These are phyloP conservation scores for Rhodosporidiobolus sp. DNA, from an alignment of 768 basidiomycete genomes.

Conservation along the genomic window DNA sequence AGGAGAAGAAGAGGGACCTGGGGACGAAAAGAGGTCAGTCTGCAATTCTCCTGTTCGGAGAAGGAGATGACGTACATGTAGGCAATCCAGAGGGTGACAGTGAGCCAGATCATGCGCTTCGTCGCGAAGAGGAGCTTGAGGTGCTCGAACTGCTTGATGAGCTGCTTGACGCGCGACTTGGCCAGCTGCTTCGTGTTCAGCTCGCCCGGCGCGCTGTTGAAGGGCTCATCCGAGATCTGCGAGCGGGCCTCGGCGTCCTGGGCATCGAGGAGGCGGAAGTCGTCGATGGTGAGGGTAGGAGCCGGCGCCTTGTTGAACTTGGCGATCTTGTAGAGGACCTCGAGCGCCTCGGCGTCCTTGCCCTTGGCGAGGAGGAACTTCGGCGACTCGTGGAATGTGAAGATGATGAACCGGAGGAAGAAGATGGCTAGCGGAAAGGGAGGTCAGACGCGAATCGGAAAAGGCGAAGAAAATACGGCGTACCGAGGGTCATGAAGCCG, in stretches of 20 bases:
- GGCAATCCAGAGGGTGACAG: slow-evolving; percentile 39
- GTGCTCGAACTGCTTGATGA: slow-evolving; percentile 42
- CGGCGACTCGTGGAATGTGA: slow-evolving; percentile 49
- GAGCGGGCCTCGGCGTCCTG: slow-evolving; percentile 23
- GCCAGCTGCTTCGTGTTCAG: slow-evolving; percentile 32
- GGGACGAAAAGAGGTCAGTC: background rate
- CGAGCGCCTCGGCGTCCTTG: slow-evolving; percentile 49
- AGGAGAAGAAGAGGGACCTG: slow-evolving; percentile 44
- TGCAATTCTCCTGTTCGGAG: background rate
- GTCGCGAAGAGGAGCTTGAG: slow-evolving; percentile 49
- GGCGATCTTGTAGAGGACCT: slow-evolving; percentile 50
- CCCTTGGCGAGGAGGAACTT: slow-evolving; percentile 52
- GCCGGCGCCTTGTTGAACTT: slow-evolving; percentile 48
- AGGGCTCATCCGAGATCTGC: slow-evolving; percentile 30
- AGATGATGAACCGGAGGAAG: slow-evolving; percentile 49
- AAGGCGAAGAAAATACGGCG: background rate
- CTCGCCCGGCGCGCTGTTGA: slow-evolving; percentile 4
- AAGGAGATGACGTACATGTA: slow-evolving; percentile 35
- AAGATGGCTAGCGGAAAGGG: slow-evolving; percentile 43
- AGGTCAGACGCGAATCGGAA: background rate
- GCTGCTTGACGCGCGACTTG: slow-evolving; percentile 30
- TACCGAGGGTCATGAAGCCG: slow-evolving; percentile 47
- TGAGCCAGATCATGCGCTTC: slow-evolving; percentile 44
- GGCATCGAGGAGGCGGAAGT: slow-evolving; percentile 49
- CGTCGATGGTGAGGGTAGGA: slow-evolving; percentile 47